Base-by-base conservation (phyloP, 2,329 filamentous ascomycete species). In the Cordyceps cicadae region DNA sequence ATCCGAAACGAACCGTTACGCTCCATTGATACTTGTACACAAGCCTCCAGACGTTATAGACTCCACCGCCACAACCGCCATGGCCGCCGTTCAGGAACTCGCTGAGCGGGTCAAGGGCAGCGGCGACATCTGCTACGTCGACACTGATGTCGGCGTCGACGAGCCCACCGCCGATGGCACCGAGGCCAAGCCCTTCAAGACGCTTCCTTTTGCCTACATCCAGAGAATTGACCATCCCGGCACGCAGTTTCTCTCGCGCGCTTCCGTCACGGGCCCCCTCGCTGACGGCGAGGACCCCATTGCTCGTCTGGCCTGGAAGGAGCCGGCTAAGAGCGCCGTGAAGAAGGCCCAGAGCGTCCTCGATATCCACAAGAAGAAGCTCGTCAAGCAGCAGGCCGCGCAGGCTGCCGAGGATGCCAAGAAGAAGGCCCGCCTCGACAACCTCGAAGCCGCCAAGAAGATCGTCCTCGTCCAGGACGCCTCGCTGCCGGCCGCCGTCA, bases 281-380 rank as follows among this genome's bases (percentile, higher is more conserved):
- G 81, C 77, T 60, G 80, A 81, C 66, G 81, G 81, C 70, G 86
- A 85, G 64, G 89, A 90, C 68, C 80, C 82, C 64, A 79, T 81
- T 59, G 81, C 81, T 59, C 82, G 84, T 65, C 75, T 87, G 65
- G 82, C 85, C 67, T 96, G 88, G 88, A 93, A 92, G 77, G 86
- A 88, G 60, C 88, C 86, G 21, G 87, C 89, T 63, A 95, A 94
- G 79, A 89, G 88, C 63, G 90, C 90, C 24, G 74, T 91, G 71
- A 96, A 96, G 80, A 95, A 95, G 77, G 89, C 88, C 4, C 84
- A 85, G 77, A 87, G 86, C 72, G 85, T 86, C 65, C 85, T 85
- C 65, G 89, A 91, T 66, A 80, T 82, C 65, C 85, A 90, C 74
- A 89, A 90, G 82, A 92, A 91, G 82, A 96, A 96, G 81, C 81